phyloP scores from a whole-genome alignment of 345 rosid species.

The Physaria fendleri region DNA sequence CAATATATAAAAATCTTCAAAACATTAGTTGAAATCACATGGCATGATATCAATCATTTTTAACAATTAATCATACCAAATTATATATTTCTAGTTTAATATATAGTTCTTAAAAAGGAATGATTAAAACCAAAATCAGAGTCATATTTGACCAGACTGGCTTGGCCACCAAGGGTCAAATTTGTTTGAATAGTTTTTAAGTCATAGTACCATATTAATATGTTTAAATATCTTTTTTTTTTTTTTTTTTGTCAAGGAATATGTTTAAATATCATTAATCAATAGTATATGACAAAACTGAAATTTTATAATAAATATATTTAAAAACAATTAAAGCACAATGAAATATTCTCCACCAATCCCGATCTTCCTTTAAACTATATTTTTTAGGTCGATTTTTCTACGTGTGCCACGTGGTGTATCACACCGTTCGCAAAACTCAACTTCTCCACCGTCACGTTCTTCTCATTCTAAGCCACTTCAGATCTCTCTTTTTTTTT shows the following conservation, averaged over 20 bases:
- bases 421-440: background rate
- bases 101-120: no score
- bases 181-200: background rate
- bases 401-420: slow-evolving; percentile 13
- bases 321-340: background rate
- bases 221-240: slow-evolving; percentile 21
- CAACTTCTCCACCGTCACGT: slow-evolving; percentile 19
- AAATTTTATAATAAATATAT: background rate
- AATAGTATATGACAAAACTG: background rate
- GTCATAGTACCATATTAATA: background rate
- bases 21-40: no score
- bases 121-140: no score
- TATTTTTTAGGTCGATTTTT: background rate
- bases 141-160: background rate
- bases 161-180: slow-evolving; percentile 30
- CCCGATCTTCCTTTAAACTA: background rate
- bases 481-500: background rate
- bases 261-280: slow-evolving; percentile 2
- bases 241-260: no score
- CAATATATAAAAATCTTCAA: no score
- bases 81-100: no score
- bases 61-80: no score
- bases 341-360: background rate
- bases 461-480: background rate
- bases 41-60: no score